Evolutionary conservation across 371 early-diverging fungal genomes (phyloP), one percentile per base, ranked within the genome.

Genomic region (Rhizopus microsporus): DNA sequence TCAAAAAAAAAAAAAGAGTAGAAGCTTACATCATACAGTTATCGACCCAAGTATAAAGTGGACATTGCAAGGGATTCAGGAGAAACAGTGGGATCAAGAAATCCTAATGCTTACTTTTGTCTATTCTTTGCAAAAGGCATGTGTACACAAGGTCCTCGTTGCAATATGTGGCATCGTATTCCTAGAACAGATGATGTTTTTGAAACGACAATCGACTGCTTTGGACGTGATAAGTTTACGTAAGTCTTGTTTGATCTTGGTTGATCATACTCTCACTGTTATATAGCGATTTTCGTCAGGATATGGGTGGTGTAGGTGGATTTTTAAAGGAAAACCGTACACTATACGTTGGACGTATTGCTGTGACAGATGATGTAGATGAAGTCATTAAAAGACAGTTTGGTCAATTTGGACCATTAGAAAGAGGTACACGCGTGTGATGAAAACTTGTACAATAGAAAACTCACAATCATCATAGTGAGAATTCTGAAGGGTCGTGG

Each of bases 221-320:
- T 94, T 83, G 94, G 94, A 45, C 77, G 94, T 39, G 92, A 92
- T 49, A 80, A 85, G 56, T 84, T 78, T 54, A 71, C 68, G 76
- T 74, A 72, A 54, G 69, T 51, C 7, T 23, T 23, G 46, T 6
- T 40, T 33, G 32, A 45, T 16, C 16, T 50, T 31, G 29, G 44
- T 31, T 16, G 29, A 29, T 16, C 16, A 2, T n/a, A 7, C 8
- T 15, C 12, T 33, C 23, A 38, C 15, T 51, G 31, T 23, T 7
- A 2, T 33, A 2, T 62, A 83, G 88, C 23, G 87, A 90, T 46
- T 90, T 90, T 51, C 81, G 91, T 40, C 88, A 93, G 34, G 94
- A 94, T 69, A 92, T 89, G 84, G 92, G 92, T 53, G 94, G 93
- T 55, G 89, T 92, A 7, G 94, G 94, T 32, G 86, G 90, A 13